Base-by-base conservation (phyloP, 129 eudicot genomes). In the Cynara cardunculus region DNA sequence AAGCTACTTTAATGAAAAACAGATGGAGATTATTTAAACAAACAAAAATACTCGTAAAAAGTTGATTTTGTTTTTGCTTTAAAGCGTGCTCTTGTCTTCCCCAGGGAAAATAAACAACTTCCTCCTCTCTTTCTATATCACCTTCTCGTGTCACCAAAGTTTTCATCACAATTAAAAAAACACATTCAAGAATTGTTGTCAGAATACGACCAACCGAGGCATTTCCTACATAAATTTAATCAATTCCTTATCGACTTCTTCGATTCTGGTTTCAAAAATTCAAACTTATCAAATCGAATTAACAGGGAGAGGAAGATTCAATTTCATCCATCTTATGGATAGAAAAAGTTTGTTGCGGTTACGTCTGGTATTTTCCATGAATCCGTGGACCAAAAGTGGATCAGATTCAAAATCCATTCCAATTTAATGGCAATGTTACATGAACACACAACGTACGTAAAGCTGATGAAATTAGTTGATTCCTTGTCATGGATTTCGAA, bases 1-100 rank as follows among this genome's bases (percentile, higher is more conserved):
- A 83, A 83, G 86, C 82, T 22, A 77, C 86, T 83, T 83, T 83
- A 83, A 83, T 82, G 81, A 22, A 14, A 74, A 81, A 81, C 85
- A 66, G 70, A 67, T 69, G 32, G 18, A 32, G 71, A 69, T 75
- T 81, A 75, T 46, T 75, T 22, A 22, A 31, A 21, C 74, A 53
- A 78, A 25, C 13, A 4, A 74, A 74, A 75, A 21, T 72, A 34
- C n/a, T 64, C 14, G 77, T 34, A 70, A 83, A 82, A 83, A 83
- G 82, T 83, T 21, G 61, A 41, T 77, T 83, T 83, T 77, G 86
- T 83, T 83, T 83, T 83, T 77, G 86, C 86, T 83, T 83, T 83
- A 77, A 62, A 83, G 86, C 86, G 72, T 77, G 86, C 86, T 81
- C 30, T 83, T 83, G 69, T 59, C 82, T 77, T 83, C 82, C 86